These are phyloP conservation scores for Sicyos baderoa DNA, from an alignment of 306 rosid species.

Conservation along the genomic window DNA sequence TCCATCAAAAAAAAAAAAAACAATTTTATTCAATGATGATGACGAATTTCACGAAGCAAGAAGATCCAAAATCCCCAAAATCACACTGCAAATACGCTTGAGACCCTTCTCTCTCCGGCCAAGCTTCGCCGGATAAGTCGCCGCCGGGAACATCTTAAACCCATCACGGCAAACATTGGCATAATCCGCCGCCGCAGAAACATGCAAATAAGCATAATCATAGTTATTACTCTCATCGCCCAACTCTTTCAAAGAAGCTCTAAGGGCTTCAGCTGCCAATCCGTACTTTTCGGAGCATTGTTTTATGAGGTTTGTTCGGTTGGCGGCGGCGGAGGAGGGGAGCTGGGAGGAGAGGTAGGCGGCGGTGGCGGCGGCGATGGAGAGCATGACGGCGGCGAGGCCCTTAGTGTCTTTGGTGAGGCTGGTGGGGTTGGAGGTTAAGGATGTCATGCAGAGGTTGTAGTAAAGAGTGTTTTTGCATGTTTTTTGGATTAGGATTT, in stretches of 20 bases:
- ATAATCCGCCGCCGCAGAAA: slow-evolving; percentile 69
- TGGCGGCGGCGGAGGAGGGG: slow-evolving; percentile 22
- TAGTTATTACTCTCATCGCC: slow-evolving; percentile 39
- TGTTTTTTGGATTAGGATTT: slow-evolving; percentile 52
- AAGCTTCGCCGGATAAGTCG: slow-evolving; percentile 54
- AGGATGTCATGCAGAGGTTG: slow-evolving; percentile 56
- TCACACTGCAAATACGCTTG: slow-evolving; percentile 75
- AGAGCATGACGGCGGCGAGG: slow-evolving; percentile 54
- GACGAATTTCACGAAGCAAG: slow-evolving; percentile 29
- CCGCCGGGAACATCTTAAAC: slow-evolving; percentile 37
- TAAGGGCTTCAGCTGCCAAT: slow-evolving; percentile 57
- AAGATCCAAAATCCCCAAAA: slow-evolving; percentile 67
- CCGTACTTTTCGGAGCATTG: slow-evolving; percentile 68
- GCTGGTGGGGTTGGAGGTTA: slow-evolving; percentile 58
- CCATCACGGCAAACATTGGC: slow-evolving; percentile 72
- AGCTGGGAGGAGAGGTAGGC: slow-evolving; percentile 57
- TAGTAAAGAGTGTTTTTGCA: slow-evolving; percentile 65
- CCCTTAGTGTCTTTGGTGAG: slow-evolving; percentile 56
- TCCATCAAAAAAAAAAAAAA: too few relatives aligned
- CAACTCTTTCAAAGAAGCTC: slow-evolving; percentile 48
- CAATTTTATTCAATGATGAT: too few relatives aligned
- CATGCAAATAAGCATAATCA: slow-evolving; percentile 72
- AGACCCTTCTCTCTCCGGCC: slow-evolving; percentile 59
- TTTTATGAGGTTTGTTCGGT: slow-evolving; percentile 39
- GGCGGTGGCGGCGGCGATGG: slow-evolving; percentile 50